phyloP scores from a whole-genome alignment of 345 rosid genomes.

The Carallia pectinifolia region DNA sequence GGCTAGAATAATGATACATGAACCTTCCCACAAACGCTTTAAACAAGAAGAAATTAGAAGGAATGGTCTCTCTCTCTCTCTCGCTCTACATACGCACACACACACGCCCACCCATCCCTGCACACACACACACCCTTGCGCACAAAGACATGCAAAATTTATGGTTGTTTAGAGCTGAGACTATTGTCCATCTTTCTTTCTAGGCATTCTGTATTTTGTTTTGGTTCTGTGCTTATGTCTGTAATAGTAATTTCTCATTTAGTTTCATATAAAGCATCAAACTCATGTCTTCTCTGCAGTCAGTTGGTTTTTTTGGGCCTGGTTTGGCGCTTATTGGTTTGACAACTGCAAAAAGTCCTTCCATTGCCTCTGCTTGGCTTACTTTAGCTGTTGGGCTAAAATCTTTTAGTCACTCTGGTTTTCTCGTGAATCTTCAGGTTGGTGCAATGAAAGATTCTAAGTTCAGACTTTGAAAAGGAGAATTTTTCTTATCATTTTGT shows the following conservation, averaged over 20 bases:
- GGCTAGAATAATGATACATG: no score
- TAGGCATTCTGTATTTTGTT: not conserved
- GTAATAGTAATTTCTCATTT: not conserved
- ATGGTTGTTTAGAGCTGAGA: not conserved
- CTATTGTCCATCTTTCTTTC: not conserved
- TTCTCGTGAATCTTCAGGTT: conserved; percentile 96
- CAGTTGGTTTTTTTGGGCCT: conserved; percentile 86
- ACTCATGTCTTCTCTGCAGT: conserved; percentile 48
- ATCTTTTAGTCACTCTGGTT: conserved; percentile 94
- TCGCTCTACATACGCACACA: no score
- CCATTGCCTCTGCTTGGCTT: conserved; percentile 87
- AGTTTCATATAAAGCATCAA: conserved; percentile 9
- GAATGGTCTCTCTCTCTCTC: no score
- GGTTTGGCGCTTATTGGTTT: conserved; percentile 78
- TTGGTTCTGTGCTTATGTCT: not conserved
- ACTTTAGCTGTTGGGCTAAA: conserved; percentile 86
- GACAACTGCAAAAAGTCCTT: conserved; percentile 66
- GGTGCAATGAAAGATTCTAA: conserved; percentile 8
- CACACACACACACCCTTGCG: no score
- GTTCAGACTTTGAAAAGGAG: not conserved
- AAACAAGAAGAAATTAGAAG: not conserved
- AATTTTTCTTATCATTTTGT: conserved; percentile 4
- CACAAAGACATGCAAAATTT: no score
- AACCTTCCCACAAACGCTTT: no score
- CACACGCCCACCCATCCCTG: no score